Conservation (phyloP, 2,329 filamentous ascomycete species). For the Tothia fuscella region DNA sequence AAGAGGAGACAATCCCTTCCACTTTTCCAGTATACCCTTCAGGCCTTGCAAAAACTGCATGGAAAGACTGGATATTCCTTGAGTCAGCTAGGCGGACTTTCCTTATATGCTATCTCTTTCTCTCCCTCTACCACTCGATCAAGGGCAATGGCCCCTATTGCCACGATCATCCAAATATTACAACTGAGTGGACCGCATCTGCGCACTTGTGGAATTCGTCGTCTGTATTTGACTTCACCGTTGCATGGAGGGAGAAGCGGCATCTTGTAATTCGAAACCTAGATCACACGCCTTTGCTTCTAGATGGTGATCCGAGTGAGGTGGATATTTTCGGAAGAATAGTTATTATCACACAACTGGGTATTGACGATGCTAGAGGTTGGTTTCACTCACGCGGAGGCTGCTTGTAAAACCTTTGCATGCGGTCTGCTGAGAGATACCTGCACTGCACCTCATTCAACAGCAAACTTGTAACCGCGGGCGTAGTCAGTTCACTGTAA, state of each 20-base stretch:
- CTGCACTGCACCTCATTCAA: too few relatives aligned
- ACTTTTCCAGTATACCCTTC: slow-evolving; percentile 29
- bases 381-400: slow-evolving; percentile 20
- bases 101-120: slow-evolving; percentile 36
- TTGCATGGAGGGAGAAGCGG: slow-evolving; percentile 21
- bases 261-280: slow-evolving; percentile 20
- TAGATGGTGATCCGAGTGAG: slow-evolving; percentile 17
- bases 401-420: not conserved
- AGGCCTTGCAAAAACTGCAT: slow-evolving; percentile 28
- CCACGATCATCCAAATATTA: slow-evolving; percentile 8
- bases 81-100: slow-evolving; percentile 43
- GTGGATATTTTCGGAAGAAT: slow-evolving; percentile 21
- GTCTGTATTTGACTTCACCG: slow-evolving; percentile 21
- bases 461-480: too few relatives aligned
- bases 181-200: slow-evolving; percentile 17
- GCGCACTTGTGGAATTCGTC: slow-evolving; percentile 21
- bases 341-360: slow-evolving; percentile 18
- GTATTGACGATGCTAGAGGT: slow-evolving; percentile 20
- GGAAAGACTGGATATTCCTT: slow-evolving; percentile 40
- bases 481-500: too few relatives aligned
- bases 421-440: too few relatives aligned
- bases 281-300: slow-evolving; percentile 19
- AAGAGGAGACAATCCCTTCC: slow-evolving; percentile 13
- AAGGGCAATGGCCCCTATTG: slow-evolving; percentile 15
- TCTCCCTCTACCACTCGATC: slow-evolving; percentile 17